A percentile compares a stretch with the other conserved stretches of the same genome.
These are phyloP conservation scores for Xanthoceras sorbifolium DNA, from an alignment of 345 rosid genomes.

Conservation along the genomic window DNA sequence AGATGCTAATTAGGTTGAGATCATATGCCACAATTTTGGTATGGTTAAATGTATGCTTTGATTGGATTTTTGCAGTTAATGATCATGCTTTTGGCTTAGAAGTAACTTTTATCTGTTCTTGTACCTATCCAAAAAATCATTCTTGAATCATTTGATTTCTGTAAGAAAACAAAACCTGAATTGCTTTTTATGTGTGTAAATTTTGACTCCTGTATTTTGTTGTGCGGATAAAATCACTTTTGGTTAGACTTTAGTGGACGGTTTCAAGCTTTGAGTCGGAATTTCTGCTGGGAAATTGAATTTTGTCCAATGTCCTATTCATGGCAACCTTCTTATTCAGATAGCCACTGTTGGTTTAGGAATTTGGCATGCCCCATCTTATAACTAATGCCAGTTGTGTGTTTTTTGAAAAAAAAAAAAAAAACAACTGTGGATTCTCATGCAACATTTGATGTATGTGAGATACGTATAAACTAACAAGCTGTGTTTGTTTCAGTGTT, in stretches of 20 bases:
- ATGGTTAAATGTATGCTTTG: not conserved
- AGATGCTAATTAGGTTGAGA: not conserved
- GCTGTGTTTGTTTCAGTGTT: constrained; percentile 34
- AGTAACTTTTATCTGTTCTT: not conserved
- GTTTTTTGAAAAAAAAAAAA: no score
- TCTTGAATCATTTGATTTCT: not conserved
- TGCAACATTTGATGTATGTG: no score
- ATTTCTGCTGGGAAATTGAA: no score
- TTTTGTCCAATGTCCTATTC: no score
- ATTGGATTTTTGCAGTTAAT: constrained; percentile 2
- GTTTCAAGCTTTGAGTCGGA: no score
- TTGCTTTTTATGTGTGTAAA: not conserved
- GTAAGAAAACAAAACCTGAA: not conserved
- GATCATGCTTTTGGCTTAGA: not conserved
- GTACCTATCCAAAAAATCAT: not conserved
- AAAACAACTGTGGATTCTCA: no score
- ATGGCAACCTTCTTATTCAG: no score
- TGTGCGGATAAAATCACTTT: not conserved
- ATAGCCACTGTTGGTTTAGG: no score
- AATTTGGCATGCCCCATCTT: no score
- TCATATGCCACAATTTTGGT: not conserved
- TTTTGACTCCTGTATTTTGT: not conserved
- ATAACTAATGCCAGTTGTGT: no score
- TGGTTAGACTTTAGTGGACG: not conserved
- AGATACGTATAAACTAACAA: not conserved